Percentiles rank a stretch among this genome's conserved stretches.
Conservation (phyloP, 208 protist species). For the Polymyxa betae region DNA sequence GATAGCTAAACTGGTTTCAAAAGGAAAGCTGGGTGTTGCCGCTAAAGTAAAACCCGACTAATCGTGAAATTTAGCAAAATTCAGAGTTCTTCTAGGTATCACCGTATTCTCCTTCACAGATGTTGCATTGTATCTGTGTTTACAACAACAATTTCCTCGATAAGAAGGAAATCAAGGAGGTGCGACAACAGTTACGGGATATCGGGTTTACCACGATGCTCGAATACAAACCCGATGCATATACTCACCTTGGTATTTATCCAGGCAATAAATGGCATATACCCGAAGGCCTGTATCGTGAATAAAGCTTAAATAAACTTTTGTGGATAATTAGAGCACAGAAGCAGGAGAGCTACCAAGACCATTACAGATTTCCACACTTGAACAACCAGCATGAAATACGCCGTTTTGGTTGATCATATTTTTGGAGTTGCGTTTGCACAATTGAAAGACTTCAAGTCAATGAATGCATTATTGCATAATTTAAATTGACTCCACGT, state of each 20-base stretch:
- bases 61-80: no score
- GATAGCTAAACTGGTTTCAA: neutral
- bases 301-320: neutral
- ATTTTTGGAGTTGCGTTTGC: no score
- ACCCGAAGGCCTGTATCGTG: neutral
- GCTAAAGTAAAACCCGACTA: neutral
- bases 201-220: neutral
- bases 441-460: no score
- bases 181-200: neutral
- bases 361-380: no score
- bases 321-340: no score
- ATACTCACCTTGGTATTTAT: neutral
- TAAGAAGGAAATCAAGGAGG: neutral
- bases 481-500: no score
- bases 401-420: no score
- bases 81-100: neutral
- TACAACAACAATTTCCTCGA: neutral
- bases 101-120: neutral
- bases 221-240: conserved; percentile 1
- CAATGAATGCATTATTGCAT: no score
- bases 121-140: neutral
- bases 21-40: neutral
- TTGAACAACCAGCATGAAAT: no score
- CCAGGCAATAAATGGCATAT: neutral
- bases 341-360: no score